These are phyloP conservation scores for Candida gigantensis DNA, from an alignment of 1,139 yeast genomes.

Conservation along the genomic window DNA sequence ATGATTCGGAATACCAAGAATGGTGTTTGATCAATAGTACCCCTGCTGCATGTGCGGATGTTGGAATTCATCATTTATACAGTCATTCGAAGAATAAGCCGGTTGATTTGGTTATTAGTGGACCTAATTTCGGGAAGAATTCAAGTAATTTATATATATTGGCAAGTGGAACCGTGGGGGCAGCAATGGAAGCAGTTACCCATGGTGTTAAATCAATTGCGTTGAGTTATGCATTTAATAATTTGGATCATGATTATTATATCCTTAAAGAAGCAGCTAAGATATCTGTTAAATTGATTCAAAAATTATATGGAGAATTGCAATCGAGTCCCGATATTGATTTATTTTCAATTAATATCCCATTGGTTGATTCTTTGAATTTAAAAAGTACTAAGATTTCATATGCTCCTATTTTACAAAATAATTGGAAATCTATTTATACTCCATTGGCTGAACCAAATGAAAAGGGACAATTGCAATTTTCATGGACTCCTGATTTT, in stretches of 20 bases:
- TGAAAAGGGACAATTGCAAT: slow-evolving; percentile 38
- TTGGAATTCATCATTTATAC: slow-evolving; percentile 78
- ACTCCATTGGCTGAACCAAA: slow-evolving; percentile 20
- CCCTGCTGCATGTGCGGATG: slow-evolving; percentile 93
- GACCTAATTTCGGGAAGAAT: slow-evolving; percentile 95
- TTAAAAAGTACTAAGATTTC: slow-evolving; percentile 57
- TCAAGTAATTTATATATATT: slow-evolving; percentile 87
- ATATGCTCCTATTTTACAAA: slow-evolving; percentile 77
- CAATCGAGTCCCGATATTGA: slow-evolving; percentile 50
- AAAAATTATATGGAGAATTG: slow-evolving; percentile 63
- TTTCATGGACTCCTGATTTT: slow-evolving; percentile 85
- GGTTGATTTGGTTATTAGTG: slow-evolving; percentile 84
- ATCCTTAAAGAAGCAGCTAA: slow-evolving; percentile 67
- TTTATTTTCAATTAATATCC: slow-evolving; percentile 81
- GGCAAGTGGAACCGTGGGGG: slow-evolving; percentile 97
- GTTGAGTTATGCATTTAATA: slow-evolving; percentile 74
- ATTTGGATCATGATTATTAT: slow-evolving; percentile 52
- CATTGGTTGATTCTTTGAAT: slow-evolving; percentile 56
- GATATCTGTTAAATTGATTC: slow-evolving; percentile 62
- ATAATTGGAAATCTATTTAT: slow-evolving; percentile 72
- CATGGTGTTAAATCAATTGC: slow-evolving; percentile 79
- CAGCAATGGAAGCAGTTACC: slow-evolving; percentile 91
- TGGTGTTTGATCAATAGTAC: slow-evolving; percentile 91
- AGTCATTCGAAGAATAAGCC: slow-evolving; percentile 48
- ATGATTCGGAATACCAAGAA: slow-evolving; percentile 54